Evolutionary conservation across 306 rosid species (phyloP).

Genomic region (Senna tora): DNA sequence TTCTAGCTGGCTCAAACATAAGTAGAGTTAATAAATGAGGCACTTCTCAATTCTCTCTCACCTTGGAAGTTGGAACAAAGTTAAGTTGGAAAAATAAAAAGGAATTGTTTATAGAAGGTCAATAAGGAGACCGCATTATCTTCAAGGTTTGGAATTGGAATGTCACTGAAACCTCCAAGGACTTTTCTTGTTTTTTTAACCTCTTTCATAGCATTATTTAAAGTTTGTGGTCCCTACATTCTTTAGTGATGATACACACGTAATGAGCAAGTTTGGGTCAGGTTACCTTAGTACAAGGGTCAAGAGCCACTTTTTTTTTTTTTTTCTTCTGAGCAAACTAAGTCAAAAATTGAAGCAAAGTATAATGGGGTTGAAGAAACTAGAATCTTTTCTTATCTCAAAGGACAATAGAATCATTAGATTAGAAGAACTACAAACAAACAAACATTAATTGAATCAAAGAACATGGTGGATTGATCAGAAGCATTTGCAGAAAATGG

Average conservation of each 20-base stretch:
- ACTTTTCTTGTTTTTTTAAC: background rate
- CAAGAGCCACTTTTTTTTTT: no score
- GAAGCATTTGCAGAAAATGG: slow-evolving; percentile 8
- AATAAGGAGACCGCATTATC: slow-evolving; percentile 41
- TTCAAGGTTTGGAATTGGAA: slow-evolving; percentile 38
- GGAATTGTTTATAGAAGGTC: slow-evolving; percentile 8
- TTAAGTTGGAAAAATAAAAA: slow-evolving; percentile 21
- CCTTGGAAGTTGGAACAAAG: background rate
- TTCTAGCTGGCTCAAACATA: no score
- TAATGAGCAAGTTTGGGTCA: slow-evolving; percentile 31
- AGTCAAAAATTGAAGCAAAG: slow-evolving; percentile 26
- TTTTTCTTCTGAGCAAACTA: background rate
- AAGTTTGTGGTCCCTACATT: slow-evolving; percentile 48
- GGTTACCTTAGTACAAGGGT: slow-evolving; percentile 24
- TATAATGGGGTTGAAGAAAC: background rate
- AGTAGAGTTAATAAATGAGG: no score
- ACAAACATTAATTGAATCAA: slow-evolving; percentile 20
- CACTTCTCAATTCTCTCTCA: no score
- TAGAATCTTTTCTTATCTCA: slow-evolving; percentile 29
- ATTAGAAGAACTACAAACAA: slow-evolving; percentile 3
- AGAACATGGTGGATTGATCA: background rate
- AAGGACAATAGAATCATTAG: background rate
- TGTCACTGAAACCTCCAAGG: slow-evolving; percentile 15
- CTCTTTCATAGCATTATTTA: slow-evolving; percentile 32
- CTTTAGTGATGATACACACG: slow-evolving; percentile 34